Evolutionary conservation across 495 filamentous ascomycete species (phyloP).

Genomic region (Amniculicola lignicola): DNA sequence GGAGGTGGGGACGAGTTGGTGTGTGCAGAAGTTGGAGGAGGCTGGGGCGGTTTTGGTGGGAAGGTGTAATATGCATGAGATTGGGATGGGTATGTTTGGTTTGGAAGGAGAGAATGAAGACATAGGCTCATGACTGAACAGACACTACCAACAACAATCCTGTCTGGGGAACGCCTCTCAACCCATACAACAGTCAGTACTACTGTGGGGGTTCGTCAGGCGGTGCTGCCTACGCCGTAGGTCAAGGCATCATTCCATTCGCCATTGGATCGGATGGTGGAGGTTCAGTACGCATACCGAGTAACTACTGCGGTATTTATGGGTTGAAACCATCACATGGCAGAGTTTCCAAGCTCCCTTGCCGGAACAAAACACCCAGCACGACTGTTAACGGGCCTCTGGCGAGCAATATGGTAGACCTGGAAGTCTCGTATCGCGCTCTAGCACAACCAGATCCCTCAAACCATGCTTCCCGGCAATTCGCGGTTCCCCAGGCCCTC

Average conservation of each 20-base stretch:
- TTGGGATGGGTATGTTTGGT: constrained; percentile 60
- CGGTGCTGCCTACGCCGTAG: constrained; percentile 75
- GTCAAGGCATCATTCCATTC: constrained; percentile 74
- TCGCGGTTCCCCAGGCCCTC: constrained; percentile 47
- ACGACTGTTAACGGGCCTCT: constrained; percentile 74
- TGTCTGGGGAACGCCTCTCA: constrained; percentile 72
- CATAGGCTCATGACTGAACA: constrained; percentile 25
- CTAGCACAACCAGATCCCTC: constrained; percentile 69
- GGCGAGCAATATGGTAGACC: constrained; percentile 70
- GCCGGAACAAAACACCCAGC: constrained; percentile 57
- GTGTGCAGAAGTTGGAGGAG: constrained; percentile 69
- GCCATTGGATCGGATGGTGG: constrained; percentile 83
- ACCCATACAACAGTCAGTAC: constrained; percentile 76
- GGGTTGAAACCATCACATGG: constrained; percentile 82
- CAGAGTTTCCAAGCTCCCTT: constrained; percentile 64
- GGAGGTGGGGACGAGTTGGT: constrained; percentile 66
- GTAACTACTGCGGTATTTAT: constrained; percentile 80
- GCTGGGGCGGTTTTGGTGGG: constrained; percentile 79
- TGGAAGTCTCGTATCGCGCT: constrained; percentile 76
- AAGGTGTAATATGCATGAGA: constrained; percentile 89
- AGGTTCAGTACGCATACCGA: constrained; percentile 78
- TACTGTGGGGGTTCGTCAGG: constrained; percentile 90
- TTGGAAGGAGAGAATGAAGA: not conserved
- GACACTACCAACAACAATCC: constrained; percentile 85
- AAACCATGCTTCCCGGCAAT: constrained; percentile 50